A percentile compares a stretch with the other conserved stretches of the same genome.
Conservation (phyloP, 2,329 filamentous ascomycete species). For the Fusarium bactridioides region DNA sequence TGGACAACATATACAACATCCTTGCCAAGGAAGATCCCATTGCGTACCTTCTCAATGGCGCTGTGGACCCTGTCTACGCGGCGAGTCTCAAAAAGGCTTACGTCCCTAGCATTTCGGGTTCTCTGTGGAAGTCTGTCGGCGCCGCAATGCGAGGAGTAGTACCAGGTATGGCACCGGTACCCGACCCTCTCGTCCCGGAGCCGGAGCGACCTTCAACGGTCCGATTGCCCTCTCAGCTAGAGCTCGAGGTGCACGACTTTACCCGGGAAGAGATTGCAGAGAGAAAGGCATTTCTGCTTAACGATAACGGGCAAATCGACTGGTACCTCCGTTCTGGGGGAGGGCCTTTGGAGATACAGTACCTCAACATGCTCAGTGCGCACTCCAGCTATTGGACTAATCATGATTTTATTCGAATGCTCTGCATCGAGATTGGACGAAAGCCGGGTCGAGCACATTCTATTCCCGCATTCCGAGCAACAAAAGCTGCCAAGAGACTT, state of each 20-base stretch:
- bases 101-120: conserved; percentile 76
- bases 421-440: conserved; percentile 88
- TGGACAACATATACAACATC: conserved; percentile 97
- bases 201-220: conserved; percentile 50
- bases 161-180: conserved; percentile 55
- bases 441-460: conserved; percentile 70
- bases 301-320: conserved; percentile 97
- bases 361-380: conserved; percentile 94
- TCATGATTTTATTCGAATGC: conserved; percentile 85
- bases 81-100: conserved; percentile 77
- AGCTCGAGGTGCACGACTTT: conserved; percentile 96
- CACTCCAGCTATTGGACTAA: conserved; percentile 95
- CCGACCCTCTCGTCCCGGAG: conserved; percentile 42
- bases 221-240: conserved; percentile 72
- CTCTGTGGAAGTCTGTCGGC: conserved; percentile 70
- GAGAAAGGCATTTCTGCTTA: conserved; percentile 84
- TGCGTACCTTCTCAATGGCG: conserved; percentile 89
- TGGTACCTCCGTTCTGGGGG: conserved; percentile 85
- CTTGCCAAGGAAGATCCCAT: conserved; percentile 78
- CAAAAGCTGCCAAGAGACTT: conserved; percentile 59
- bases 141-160: conserved; percentile 69
- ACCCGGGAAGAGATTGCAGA: conserved; percentile 91
- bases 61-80: conserved; percentile 83
- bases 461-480: conserved; percentile 65
- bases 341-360: conserved; percentile 92